Evolutionary conservation across 129 eudicot species (phyloP), one percentile per base, ranked within the genome.

Genomic region (Ambrosia trifida): DNA sequence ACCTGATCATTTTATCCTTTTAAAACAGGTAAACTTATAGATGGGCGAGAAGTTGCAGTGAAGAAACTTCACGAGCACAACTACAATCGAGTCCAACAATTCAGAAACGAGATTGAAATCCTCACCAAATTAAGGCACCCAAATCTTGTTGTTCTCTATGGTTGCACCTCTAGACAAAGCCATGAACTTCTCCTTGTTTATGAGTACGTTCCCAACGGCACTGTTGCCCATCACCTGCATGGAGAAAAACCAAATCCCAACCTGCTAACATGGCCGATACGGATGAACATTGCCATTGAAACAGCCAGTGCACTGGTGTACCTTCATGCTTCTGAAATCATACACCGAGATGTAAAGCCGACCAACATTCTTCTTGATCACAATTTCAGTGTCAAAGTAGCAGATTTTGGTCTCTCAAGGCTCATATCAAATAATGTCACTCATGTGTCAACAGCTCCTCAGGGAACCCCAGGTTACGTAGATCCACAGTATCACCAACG

Each of bases 391-490:
- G 86, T 80, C 46, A 85, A 85, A 24, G 85, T 85, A 52, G 83
- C 86, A 3, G 89, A 85, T 72, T 72, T 85, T 85, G 90, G 87
- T 13, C 83, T 82, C 58, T 79, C 90, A 0, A 82, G 85, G 44
- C 85, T 76, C n/a, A 36, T 91, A 60, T 96, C 97, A 0, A 84
- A 33, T 20, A 82, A 81, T 10, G 96, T 75, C 7, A 84, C 85
- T 24, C 96, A 91, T 68, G 80, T 91, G 24, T 91, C 97, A 13
- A 91, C 97, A 0, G 91, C 96, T 35, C 97, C 97, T 1, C 97
- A 88, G 75, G 97, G 96, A 19, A 91, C 97, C 18, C 97, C 96
- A 0, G 96, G 98, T 4, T 92, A 92, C 24, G 77, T 92, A 1
- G 98, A 89, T 60, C 98, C 98, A 0, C 89, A 86, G 50, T 92